A percentile compares a stretch with the other conserved stretches of the same genome.
Conservation (phyloP, 192 early-diverging fungal species). For the Gorgonomyces haynaldii region DNA sequence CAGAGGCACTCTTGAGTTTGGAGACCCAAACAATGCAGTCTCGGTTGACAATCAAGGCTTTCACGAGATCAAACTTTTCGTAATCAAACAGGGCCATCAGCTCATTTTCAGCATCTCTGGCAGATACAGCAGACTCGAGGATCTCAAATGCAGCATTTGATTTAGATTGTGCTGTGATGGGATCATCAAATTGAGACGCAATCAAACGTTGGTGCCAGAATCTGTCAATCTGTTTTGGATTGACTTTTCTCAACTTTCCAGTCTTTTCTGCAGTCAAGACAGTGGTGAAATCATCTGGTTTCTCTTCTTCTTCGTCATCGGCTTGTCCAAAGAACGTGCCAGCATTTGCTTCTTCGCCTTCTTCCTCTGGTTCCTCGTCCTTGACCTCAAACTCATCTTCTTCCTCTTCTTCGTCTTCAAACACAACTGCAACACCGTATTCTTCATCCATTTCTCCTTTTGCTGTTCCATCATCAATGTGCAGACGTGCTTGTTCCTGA, state of each 20-base stretch:
- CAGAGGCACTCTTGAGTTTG: constrained; percentile 60
- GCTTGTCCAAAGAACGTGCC: constrained; percentile 10
- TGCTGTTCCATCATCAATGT: constrained; percentile 46
- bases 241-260: constrained; percentile 12
- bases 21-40: constrained; percentile 90
- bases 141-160: constrained; percentile 62
- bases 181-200: constrained; percentile 69
- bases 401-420: constrained; percentile 90
- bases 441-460: constrained; percentile 61
- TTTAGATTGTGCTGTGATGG: constrained; percentile 80
- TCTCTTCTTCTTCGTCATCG: constrained; percentile 20
- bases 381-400: constrained; percentile 37
- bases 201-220: constrained; percentile 94
- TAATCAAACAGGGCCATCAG: constrained; percentile 94
- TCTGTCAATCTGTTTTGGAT: constrained; percentile 82
- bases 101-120: constrained; percentile 89
- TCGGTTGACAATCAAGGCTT: constrained; percentile 73
- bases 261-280: constrained; percentile 17
- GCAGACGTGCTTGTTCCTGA: constrained; percentile 38
- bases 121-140: constrained; percentile 50
- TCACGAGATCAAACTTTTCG: constrained; percentile 91
- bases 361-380: constrained; percentile 22
- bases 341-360: constrained; percentile 20
- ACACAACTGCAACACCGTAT: constrained; percentile 86
- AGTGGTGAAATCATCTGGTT: constrained; percentile 33